Evolutionary conservation across 1,284 basidiomycete species (phyloP).

Genomic region (Peniophora sp.): DNA sequence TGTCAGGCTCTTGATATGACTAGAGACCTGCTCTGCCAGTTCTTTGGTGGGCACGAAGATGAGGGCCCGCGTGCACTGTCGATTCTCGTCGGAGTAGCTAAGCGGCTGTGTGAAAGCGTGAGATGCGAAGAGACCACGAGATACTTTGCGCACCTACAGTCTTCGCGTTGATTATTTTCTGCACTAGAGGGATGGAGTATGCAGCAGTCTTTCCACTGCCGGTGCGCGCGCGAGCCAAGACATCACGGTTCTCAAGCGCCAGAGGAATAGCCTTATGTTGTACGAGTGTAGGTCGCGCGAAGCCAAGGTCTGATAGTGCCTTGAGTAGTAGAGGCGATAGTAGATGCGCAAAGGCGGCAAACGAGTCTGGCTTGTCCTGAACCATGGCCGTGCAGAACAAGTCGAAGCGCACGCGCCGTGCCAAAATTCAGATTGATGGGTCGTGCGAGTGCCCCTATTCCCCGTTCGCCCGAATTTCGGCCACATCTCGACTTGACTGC

Average conservation of each 20-base stretch:
- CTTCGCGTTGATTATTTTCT: constrained; percentile 84
- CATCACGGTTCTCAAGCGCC: constrained; percentile 85
- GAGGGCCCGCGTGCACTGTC: constrained; percentile 67
- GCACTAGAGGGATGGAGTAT: constrained; percentile 86
- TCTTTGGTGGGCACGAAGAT: constrained; percentile 95
- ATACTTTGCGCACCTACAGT: constrained; percentile 43
- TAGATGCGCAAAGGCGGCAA: constrained; percentile 63
- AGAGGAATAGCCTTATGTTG: constrained; percentile 80
- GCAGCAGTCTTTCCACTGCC: constrained; percentile 98
- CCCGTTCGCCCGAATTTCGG: too few species aligned
- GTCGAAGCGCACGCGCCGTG: too few species aligned
- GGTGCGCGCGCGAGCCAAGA: constrained; percentile 89
- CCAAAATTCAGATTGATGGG: background rate
- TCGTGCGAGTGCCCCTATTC: background rate
- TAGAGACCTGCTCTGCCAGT: constrained; percentile 83
- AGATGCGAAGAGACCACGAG: background rate
- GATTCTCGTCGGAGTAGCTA: constrained; percentile 23
- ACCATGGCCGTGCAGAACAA: background rate
- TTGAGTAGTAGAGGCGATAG: constrained; percentile 72
- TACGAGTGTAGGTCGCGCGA: constrained; percentile 76
- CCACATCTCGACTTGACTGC: too few species aligned
- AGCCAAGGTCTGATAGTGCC: constrained; percentile 75
- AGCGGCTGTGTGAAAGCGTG: background rate
- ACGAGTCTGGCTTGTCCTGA: constrained; percentile 22
- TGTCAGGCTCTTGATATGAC: constrained; percentile 61